These are phyloP conservation scores for Quercus dentata DNA, from an alignment of 306 rosid genomes.

Conservation along the genomic window DNA sequence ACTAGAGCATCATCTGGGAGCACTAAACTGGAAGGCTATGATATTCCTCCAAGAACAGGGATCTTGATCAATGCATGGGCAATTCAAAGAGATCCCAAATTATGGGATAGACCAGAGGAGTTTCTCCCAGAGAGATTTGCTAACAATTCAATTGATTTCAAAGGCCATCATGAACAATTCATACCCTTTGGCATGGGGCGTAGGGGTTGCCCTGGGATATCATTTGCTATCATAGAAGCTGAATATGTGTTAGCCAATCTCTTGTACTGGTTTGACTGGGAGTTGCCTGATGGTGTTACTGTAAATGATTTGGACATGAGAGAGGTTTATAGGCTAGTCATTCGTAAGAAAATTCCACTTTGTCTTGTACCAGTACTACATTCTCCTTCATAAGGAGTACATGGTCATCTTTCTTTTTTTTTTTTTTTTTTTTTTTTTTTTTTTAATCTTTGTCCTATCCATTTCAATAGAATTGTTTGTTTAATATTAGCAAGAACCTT, in stretches of 20 bases:
- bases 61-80: slow-evolving; percentile 42
- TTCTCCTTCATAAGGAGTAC: not conserved
- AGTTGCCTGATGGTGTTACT: not conserved
- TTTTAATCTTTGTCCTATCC: not conserved
- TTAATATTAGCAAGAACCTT: not conserved
- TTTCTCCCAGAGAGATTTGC: slow-evolving; percentile 43
- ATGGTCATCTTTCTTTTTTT: not conserved
- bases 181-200: slow-evolving; percentile 19
- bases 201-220: slow-evolving; percentile 28
- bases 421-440: not conserved
- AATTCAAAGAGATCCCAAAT: slow-evolving; percentile 38
- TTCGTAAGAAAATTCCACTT: slow-evolving; percentile 32
- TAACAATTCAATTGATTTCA: not conserved
- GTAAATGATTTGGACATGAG: slow-evolving; percentile 30
- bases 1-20: slow-evolving; percentile 27
- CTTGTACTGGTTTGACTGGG: slow-evolving; percentile 47
- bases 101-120: slow-evolving; percentile 35
- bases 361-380: slow-evolving; percentile 20
- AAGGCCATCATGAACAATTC: slow-evolving; percentile 24
- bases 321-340: slow-evolving; percentile 15
- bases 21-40: slow-evolving; percentile 33
- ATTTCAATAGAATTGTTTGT: not conserved
- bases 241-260: slow-evolving; percentile 32
- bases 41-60: slow-evolving; percentile 29
- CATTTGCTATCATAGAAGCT: slow-evolving; percentile 15